These are phyloP conservation scores for Rhodotorula sp. DNA, from an alignment of 1,284 basidiomycete genomes.

Conservation along the genomic window DNA sequence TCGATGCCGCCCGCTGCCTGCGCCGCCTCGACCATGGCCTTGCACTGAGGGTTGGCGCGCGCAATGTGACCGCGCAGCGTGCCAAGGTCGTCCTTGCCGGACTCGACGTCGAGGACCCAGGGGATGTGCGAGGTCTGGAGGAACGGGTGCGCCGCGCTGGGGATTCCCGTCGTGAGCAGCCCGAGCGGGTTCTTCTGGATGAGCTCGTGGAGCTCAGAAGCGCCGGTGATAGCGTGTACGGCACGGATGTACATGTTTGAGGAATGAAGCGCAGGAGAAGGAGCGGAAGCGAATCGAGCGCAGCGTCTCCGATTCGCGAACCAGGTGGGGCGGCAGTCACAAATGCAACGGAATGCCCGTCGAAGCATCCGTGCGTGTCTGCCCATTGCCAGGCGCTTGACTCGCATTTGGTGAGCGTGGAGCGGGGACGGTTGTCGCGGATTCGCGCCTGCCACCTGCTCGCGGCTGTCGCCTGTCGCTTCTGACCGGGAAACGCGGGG, in stretches of 20 bases:
- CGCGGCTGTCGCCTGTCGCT: no score
- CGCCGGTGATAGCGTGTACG: neutral
- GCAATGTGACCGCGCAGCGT: neutral
- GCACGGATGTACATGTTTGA: neutral
- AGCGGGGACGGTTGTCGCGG: no score
- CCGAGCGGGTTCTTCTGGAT: neutral
- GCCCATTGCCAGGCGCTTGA: no score
- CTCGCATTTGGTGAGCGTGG: no score
- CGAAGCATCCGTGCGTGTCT: no score
- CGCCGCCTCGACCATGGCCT: conserved; percentile 1
- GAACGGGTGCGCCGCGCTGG: neutral
- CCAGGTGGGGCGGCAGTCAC: no score
- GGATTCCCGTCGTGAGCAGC: neutral
- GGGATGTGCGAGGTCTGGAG: conserved; percentile 10
- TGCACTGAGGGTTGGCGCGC: neutral
- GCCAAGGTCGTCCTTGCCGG: neutral
- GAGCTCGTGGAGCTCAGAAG: neutral
- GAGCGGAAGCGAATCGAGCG: neutral
- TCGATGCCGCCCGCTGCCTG: neutral
- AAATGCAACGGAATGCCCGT: no score
- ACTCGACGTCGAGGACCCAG: conserved; percentile 4
- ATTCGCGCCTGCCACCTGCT: no score
- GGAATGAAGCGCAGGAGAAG: neutral
- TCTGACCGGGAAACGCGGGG: no score
- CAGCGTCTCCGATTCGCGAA: no score